Percentiles rank a stretch among this genome's conserved stretches.
Conservation (phyloP, 345 rosid genomes). For the Cochlearia excelsa region DNA sequence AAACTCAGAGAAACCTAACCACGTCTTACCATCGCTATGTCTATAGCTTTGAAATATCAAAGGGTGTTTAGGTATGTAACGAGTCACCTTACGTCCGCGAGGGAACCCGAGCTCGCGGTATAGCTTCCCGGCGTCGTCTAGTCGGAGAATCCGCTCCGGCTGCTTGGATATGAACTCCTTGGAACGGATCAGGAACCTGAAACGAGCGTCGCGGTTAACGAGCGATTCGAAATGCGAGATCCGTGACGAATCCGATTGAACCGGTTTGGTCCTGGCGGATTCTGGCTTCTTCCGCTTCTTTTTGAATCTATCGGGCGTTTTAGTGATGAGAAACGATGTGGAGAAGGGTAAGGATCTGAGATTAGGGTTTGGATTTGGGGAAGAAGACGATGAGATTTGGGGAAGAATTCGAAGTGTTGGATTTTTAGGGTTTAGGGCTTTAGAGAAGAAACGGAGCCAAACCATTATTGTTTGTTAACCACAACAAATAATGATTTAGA, state of each 20-base stretch:
- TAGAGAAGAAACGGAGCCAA: slow-evolving; percentile 39
- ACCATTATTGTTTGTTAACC: slow-evolving; percentile 31
- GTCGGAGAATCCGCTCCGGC: slow-evolving; percentile 61
- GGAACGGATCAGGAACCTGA: slow-evolving; percentile 64
- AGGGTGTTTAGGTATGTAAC: slow-evolving; percentile 61
- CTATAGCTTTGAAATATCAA: slow-evolving; percentile 60
- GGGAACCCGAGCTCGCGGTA: slow-evolving; percentile 82
- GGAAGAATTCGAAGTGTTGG: neutral
- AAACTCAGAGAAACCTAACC: slow-evolving; percentile 72
- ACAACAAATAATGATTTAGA: neutral
- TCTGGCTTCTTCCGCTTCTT: slow-evolving; percentile 51
- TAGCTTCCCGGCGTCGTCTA: slow-evolving; percentile 80
- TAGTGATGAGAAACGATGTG: slow-evolving; percentile 81
- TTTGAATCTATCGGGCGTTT: slow-evolving; percentile 58
- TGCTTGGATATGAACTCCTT: slow-evolving; percentile 63
- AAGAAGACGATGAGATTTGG: slow-evolving; percentile 12
- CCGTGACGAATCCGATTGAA: slow-evolving; percentile 52
- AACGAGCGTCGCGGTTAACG: slow-evolving; percentile 58
- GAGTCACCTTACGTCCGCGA: slow-evolving; percentile 77
- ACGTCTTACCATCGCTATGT: slow-evolving; percentile 62
- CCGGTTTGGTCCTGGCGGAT: slow-evolving; percentile 60
- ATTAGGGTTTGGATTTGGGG: slow-evolving; percentile 35
- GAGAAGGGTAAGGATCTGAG: slow-evolving; percentile 42
- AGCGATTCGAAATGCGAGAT: slow-evolving; percentile 54
- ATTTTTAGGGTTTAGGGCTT: slow-evolving; percentile 26